phyloP scores from a whole-genome alignment of 371 early-diverging fungal genomes.

The Mucor irregularis region DNA sequence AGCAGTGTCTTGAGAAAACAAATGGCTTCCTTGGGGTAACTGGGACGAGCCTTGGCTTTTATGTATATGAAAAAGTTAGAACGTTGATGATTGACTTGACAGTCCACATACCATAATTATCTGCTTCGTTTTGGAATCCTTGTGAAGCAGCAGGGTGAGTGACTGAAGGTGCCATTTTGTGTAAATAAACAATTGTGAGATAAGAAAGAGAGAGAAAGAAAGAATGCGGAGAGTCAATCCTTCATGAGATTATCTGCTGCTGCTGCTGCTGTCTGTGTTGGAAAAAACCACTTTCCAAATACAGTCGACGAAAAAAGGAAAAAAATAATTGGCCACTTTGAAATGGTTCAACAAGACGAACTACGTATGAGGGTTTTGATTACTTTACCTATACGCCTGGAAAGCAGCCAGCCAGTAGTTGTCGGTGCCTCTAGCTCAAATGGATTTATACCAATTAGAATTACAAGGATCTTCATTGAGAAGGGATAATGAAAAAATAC shows the following conservation, averaged over 20 bases:
- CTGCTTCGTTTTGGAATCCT: slow-evolving; percentile 34
- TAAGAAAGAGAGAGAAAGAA: background rate
- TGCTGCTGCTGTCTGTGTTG: too few species aligned
- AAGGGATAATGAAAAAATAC: too few species aligned
- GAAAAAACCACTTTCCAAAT: too few species aligned
- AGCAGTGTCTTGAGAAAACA: slow-evolving; percentile 11
- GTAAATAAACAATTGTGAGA: background rate
- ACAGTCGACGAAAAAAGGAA: too few species aligned
- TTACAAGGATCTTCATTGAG: slow-evolving; percentile 11
- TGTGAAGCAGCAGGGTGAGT: slow-evolving; percentile 29
- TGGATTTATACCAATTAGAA: slow-evolving; percentile 19
- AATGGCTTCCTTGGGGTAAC: slow-evolving; percentile 33
- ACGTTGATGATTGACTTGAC: background rate
- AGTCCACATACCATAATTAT: slow-evolving; percentile 30
- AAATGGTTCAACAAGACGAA: too few species aligned
- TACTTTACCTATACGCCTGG: slow-evolving; percentile 14
- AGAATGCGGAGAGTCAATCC: too few species aligned
- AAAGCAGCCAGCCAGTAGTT: slow-evolving; percentile 12
- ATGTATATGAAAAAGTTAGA: background rate
- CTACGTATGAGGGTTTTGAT: too few species aligned
- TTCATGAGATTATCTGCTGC: too few species aligned
- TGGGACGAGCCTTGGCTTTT: slow-evolving; percentile 37
- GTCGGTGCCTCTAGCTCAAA: slow-evolving; percentile 25
- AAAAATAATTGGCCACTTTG: too few species aligned
- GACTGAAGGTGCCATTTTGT: background rate